Base-by-base conservation (phyloP, 2,329 filamentous ascomycete genomes). In the Exophiala bonariae region DNA sequence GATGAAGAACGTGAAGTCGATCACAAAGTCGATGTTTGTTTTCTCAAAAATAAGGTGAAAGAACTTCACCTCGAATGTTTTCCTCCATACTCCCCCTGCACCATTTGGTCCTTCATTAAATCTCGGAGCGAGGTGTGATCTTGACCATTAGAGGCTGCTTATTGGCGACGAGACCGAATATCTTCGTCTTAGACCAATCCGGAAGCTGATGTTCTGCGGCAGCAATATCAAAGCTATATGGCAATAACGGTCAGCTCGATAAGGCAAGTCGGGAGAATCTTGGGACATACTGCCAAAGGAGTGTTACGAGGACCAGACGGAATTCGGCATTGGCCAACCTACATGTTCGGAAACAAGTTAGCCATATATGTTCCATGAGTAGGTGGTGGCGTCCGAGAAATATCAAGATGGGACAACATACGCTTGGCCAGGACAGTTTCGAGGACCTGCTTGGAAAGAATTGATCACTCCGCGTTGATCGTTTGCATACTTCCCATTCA, bases 391-490 rank as follows among this genome's bases (percentile, higher is more conserved):
- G n/a, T n/a, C n/a, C n/a, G n/a, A n/a, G n/a, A n/a, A n/a, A n/a
- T n/a, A n/a, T n/a, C n/a, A n/a, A n/a, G n/a, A n/a, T n/a, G n/a
- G n/a, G 32, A 7, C 11, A 16, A 26, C 36, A 7, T 26, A 32
- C 9, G 3, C 7, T 49, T 22, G 42, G 31, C 32, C 22, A n/a
- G 63, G 55, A 42, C 69, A 72, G 14, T 54, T 57, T 16, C 66
- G 54, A 1, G 65, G 60, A 0, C 69, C 68, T 0, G 63, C 46
- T 5, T 60, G 62, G 39, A 71, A 70, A 2, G 69, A 61, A 3
- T 60, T 61, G 22, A 60, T 37, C 3, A 56, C 61, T 22, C 59
- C 57, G 30, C 52, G 59, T 10, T 53, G 59, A 39, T 63, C 61
- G 5, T 49, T 41, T 3, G 41, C 50, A 3, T 60, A 63, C 20